Conservation (phyloP, 257 asterid species). For the Solanum etuberosum region DNA sequence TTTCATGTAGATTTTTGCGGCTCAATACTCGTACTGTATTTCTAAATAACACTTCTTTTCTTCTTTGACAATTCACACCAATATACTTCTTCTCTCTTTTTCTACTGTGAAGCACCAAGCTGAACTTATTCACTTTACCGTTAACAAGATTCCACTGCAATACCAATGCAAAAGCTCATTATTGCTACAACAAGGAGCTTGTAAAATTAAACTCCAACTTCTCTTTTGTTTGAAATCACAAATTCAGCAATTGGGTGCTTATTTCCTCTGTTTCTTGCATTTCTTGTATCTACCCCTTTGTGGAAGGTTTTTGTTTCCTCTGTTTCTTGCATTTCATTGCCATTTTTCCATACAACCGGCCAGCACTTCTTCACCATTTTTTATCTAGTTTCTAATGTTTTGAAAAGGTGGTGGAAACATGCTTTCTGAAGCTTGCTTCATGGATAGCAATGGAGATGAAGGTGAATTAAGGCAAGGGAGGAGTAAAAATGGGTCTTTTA, state of each 20-base stretch:
- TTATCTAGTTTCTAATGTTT: not conserved
- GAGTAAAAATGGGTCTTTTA: not conserved
- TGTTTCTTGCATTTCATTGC: not conserved
- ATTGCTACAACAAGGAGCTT: not conserved
- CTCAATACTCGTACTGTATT: not conserved
- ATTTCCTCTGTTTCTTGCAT: constrained; percentile 12
- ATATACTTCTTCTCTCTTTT: not conserved
- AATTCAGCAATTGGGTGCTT: constrained; percentile 18
- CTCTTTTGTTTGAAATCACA: not conserved
- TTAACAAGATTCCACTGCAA: not conserved
- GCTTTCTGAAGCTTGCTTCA: not conserved
- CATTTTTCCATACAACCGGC: not conserved
- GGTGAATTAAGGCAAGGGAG: not conserved
- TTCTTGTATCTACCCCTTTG: not conserved
- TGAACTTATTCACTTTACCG: not conserved
- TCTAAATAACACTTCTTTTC: not conserved
- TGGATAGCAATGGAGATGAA: not conserved
- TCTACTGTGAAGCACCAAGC: not conserved
- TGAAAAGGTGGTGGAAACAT: not conserved
- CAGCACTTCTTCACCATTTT: not conserved
- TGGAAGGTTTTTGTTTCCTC: not conserved
- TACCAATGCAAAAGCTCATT: not conserved
- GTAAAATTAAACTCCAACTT: not conserved
- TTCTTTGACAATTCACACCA: not conserved
- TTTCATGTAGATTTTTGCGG: not conserved